These are phyloP conservation scores for Paragyromitra xinjiangensis DNA, from an alignment of 495 filamentous ascomycete genomes.

Conservation along the genomic window DNA sequence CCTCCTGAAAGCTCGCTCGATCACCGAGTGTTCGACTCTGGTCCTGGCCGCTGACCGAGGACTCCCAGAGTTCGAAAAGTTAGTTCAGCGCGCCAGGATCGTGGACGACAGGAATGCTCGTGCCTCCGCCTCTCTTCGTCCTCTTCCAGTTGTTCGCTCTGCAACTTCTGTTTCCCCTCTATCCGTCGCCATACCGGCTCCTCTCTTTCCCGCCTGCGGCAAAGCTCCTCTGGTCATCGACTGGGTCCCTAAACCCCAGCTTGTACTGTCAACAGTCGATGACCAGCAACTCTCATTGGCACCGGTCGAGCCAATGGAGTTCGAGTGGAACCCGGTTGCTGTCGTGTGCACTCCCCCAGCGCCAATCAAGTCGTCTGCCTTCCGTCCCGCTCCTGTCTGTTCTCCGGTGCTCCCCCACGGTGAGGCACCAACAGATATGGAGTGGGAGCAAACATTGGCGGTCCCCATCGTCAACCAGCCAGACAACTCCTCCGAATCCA, in stretches of 20 bases:
- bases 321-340: neutral
- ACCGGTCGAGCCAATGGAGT: neutral
- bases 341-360: neutral
- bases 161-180: neutral
- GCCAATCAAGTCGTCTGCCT: too few species aligned
- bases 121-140: neutral
- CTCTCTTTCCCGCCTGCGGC: neutral
- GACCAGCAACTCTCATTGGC: neutral
- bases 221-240: neutral
- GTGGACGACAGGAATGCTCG: neutral
- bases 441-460: slow-evolving; percentile 5
- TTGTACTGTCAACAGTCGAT: slow-evolving; percentile 18
- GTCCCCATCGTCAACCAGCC: neutral
- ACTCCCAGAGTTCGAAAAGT: slow-evolving; percentile 12
- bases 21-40: neutral
- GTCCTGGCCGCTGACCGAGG: neutral
- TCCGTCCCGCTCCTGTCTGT: neutral
- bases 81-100: neutral
- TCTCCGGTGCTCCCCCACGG: neutral
- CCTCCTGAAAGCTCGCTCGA: neutral
- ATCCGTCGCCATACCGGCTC: slow-evolving; percentile 4
- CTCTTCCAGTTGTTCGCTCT: neutral
- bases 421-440: neutral
- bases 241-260: neutral
- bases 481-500: neutral